phyloP scores from a whole-genome alignment of 345 rosid genomes.

The Eucalyptus camaldulensis region DNA sequence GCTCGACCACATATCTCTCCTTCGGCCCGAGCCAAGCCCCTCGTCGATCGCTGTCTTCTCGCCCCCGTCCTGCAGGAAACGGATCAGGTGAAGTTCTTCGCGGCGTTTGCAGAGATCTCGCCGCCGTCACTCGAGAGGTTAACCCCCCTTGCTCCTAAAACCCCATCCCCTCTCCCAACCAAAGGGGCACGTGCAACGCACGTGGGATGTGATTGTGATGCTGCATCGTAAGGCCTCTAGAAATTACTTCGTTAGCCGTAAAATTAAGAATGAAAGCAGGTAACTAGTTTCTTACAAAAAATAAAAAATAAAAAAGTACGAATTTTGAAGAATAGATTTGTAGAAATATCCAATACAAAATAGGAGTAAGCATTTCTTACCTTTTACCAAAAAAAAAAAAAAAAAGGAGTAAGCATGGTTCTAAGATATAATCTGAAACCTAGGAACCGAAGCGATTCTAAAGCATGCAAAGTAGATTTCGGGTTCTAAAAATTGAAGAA shows the following conservation, averaged over 20 bases:
- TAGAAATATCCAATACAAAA: accelerated
- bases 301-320: background rate
- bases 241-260: background rate
- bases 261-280: background rate
- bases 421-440: accelerated
- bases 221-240: accelerated
- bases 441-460: accelerated
- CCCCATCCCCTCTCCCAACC: accelerated
- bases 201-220: accelerated
- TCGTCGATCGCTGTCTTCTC: background rate
- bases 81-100: background rate
- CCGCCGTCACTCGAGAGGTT: background rate
- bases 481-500: accelerated
- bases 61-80: background rate
- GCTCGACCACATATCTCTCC: constrained; percentile 3
- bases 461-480: accelerated
- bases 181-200: background rate
- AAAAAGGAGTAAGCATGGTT: accelerated
- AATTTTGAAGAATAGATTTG: background rate
- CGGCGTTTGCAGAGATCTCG: background rate
- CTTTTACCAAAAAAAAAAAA: no score
- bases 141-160: background rate
- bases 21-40: background rate
- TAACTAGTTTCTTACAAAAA: no score
- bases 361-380: accelerated